These are phyloP conservation scores for Microsporum canis DNA, from an alignment of 2,329 filamentous ascomycete species.

Conservation along the genomic window DNA sequence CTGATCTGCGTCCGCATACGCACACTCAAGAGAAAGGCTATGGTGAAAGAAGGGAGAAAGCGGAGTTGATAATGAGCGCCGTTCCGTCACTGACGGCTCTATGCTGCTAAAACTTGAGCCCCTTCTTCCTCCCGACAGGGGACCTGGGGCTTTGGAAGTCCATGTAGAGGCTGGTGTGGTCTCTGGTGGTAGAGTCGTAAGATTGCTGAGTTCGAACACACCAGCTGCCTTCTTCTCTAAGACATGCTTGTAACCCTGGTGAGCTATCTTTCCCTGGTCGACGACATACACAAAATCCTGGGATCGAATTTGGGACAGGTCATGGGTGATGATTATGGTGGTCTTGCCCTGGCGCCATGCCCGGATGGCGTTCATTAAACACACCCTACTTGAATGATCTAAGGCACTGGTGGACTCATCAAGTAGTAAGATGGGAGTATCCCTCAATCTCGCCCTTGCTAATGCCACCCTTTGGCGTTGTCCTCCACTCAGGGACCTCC, in stretches of 20 bases:
- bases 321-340: slow-evolving; percentile 88
- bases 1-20: not conserved
- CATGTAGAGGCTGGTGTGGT: not conserved
- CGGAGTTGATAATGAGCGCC: not conserved
- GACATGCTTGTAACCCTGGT: slow-evolving; percentile 52
- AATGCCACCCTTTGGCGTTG: slow-evolving; percentile 74
- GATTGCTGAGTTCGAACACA: not conserved
- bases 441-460: slow-evolving; percentile 62
- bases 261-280: slow-evolving; percentile 55
- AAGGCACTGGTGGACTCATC: slow-evolving; percentile 84
- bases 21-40: not conserved
- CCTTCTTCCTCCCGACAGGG: not conserved
- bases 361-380: slow-evolving; percentile 64
- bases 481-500: slow-evolving; percentile 65
- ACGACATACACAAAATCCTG: slow-evolving; percentile 73
- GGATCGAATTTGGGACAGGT: slow-evolving; percentile 61
- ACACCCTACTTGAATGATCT: slow-evolving; percentile 56
- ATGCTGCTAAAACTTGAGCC: not conserved
- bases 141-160: not conserved
- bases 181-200: not conserved
- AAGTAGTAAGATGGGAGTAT: slow-evolving; percentile 70
- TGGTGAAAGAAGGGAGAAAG: slow-evolving; percentile 1
- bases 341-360: slow-evolving; percentile 70
- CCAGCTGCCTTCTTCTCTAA: slow-evolving; percentile 2
- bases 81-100: not conserved